A percentile compares a stretch with the other conserved stretches of the same genome.
Conservation (phyloP, 352 stramenopile genomes). For the Pythium vanterpoolii region DNA sequence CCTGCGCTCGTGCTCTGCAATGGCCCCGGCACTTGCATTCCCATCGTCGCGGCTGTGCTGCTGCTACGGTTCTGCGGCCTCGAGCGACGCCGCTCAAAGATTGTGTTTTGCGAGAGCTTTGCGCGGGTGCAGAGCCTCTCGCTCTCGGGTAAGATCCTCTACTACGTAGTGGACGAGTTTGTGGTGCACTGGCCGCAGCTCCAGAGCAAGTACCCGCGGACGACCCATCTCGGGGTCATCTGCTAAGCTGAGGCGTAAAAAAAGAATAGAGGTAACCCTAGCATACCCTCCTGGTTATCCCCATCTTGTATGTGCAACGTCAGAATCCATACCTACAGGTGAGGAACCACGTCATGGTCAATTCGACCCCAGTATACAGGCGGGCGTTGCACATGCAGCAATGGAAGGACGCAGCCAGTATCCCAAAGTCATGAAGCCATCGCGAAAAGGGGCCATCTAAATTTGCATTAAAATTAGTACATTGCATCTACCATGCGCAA, state of each 20-base stretch:
- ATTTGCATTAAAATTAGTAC: no score
- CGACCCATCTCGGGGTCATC: constrained; percentile 86
- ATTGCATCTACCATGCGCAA: no score
- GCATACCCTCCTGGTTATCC: no score
- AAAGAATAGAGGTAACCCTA: no score
- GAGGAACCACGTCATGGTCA: no score
- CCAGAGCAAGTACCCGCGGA: constrained; percentile 72
- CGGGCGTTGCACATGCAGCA: no score
- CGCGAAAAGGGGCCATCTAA: no score
- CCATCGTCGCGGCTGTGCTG: constrained; percentile 85
- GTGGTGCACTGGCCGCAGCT: constrained; percentile 94
- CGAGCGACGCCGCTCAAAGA: constrained; percentile 48
- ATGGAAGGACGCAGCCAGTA: no score
- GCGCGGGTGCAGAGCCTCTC: constrained; percentile 91
- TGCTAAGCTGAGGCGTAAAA: constrained; percentile 39
- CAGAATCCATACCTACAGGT: no score
- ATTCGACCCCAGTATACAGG: no score
- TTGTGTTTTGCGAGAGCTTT: constrained; percentile 95
- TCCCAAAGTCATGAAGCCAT: no score
- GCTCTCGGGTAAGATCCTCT: constrained; percentile 92
- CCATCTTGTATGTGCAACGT: no score
- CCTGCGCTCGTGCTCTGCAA: constrained; percentile 93
- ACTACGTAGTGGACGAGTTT: constrained; percentile 92
- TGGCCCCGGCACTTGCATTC: constrained; percentile 93
- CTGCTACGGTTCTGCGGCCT: constrained; percentile 82